Evolutionary conservation across 1,284 basidiomycete species (phyloP), one percentile per base, ranked within the genome.

Genomic region (Leccinum fallax): DNA sequence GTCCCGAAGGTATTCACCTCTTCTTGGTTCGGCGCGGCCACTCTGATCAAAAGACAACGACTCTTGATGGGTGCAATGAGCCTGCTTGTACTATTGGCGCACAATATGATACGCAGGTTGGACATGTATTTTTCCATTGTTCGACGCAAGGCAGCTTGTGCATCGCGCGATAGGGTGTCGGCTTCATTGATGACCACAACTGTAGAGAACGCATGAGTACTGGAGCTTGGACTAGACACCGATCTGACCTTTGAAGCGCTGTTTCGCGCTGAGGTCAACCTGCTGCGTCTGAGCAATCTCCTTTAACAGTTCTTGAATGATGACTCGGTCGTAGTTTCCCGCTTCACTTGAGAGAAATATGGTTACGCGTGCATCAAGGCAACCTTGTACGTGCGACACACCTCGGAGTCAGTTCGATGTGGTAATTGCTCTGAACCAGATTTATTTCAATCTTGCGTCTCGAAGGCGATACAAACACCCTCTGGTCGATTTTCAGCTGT

Each of bases 111-210:
- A 53, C 97, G 89, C 85, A 99, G 86, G 76, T 98, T 99, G 55
- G 88, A 89, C 93, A 98, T 98, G 81, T 98, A 99, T 77, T 98
- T 97, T 72, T 99, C 97, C 97, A 99, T 99, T 3, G 97, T 99
- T 62, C 97, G 85, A 71, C 97, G 90, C 51, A 99, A 83, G 5
- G 97, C 97, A 1, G 97, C 95, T 80, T 99, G 97, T 0, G 97
- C 97, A 78, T 99, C 97, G 66, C 96, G 89, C 13, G 94, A 90
- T 53, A 99, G 84, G 0, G 93, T 89, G 76, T 99, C 97, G 0
- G 97, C 97, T 78, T 98, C 97, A 71, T 99, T 98, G 76, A 99
- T 98, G 62, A 99, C 86, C 53, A 99, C 97, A n/a, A 97, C 97
- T 97, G 69, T 4, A 63, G 40, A 36, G 16, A 24, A 30, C 26